Base-by-base conservation (phyloP, 306 rosid genomes). In the Fragaria nilgerrensis region DNA sequence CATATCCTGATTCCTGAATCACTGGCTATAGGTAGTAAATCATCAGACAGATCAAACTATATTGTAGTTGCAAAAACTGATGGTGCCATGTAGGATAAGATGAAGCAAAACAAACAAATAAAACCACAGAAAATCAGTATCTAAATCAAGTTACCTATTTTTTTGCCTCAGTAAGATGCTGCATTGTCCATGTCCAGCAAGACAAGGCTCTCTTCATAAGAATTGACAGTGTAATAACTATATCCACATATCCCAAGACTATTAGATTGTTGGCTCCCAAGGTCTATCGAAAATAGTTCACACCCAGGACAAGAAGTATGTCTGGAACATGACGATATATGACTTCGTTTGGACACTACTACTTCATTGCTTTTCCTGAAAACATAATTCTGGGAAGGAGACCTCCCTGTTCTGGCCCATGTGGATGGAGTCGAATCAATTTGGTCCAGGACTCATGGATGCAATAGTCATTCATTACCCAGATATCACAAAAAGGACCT, bases 401-500 rank as follows among this genome's bases (percentile, higher is more conserved):
- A 50, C 22, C 7, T 17, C 17, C 22, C 7, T 50, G 56, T 5
- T 4, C 4, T 29, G 22, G 39, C 43, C 41, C 43, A 7, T 14
- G n/a, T 14, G 41, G 68, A 62, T 0, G 36, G 11, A 62, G 43
- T 62, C 43, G 36, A 1, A 62, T 62, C 41, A 62, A 62, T 62
- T 61, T 61, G 67, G 43, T 29, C 68, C 43, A 62, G 43, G 68
- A 29, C 41, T 62, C 68, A 29, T 62, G 68, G 4, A 62, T 15
- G 68, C 68, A 15, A 62, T 62, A 62, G 9, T 29, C 68, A 10
- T 29, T 27, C 68, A 62, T 62, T 62, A 12, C 68, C 68, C 68
- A 62, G 43, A 62, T 11, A 62, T 62, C 68, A 29, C 34, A 9
- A 61, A 27, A 61, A 61, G 67, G 37, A 61, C 11, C 67, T 8